Conservation (phyloP, 164 flowering plant species). For the Stephania japonica region DNA sequence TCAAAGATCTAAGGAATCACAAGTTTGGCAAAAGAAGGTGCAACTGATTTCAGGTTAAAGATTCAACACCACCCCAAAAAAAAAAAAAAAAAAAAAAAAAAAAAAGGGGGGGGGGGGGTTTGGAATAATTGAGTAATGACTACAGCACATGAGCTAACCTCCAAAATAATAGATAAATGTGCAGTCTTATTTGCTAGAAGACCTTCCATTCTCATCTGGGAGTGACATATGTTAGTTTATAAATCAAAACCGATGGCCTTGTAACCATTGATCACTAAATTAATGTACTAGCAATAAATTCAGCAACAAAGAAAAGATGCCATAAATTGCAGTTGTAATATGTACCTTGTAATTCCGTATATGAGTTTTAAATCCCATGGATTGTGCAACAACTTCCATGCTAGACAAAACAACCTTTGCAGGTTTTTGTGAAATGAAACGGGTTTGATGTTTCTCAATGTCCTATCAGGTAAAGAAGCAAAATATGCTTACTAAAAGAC, state of each 20-base stretch:
- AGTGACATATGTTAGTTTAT: conserved; percentile 11
- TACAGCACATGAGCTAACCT: conserved; percentile 36
- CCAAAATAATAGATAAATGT: conserved; percentile 73
- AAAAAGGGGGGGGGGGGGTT: too few relatives aligned
- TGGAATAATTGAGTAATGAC: neutral
- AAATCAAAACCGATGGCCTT: neutral
- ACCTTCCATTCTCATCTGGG: conserved; percentile 98
- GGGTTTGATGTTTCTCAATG: conserved; percentile 62
- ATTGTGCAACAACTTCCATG: conserved; percentile 98
- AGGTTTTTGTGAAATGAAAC: conserved; percentile 85
- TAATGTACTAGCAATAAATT: neutral
- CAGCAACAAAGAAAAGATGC: neutral
- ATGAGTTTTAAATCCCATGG: conserved; percentile 98
- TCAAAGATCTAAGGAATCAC: conserved; percentile 55
- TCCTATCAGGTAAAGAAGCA: conserved; percentile 41
- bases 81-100: neutral
- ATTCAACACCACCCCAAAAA: too few relatives aligned
- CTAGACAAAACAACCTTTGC: conserved; percentile 83
- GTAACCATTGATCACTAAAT: neutral
- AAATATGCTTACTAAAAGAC: neutral
- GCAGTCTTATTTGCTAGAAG: conserved; percentile 60
- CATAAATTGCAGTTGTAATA: neutral
- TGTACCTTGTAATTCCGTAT: conserved; percentile 88
- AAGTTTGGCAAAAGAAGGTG: neutral
- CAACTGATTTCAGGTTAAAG: neutral